Percentiles rank a stretch among this genome's conserved stretches.
Evolutionary conservation across 306 rosid genomes (phyloP).

Genomic region (Delonix regia): DNA sequence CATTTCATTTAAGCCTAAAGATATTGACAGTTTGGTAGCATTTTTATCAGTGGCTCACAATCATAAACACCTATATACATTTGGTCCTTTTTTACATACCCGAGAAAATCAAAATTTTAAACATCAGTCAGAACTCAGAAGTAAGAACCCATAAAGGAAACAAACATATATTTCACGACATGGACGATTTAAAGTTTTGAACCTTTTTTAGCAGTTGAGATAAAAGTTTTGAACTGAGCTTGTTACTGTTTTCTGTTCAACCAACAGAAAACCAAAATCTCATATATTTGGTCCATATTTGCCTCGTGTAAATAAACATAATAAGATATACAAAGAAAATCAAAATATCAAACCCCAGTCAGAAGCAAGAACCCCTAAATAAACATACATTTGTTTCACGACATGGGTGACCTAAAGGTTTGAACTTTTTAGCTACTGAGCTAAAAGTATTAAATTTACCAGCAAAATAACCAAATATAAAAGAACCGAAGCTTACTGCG

Average conservation of each 20-base stretch:
- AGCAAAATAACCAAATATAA: not conserved
- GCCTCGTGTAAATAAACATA: not conserved
- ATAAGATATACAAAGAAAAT: not conserved
- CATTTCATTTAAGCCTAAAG: not conserved
- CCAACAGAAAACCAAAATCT: not conserved
- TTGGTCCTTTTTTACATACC: not conserved
- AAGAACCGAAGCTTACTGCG: slow-evolving; percentile 55
- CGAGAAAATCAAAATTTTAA: not conserved
- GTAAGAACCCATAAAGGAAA: not conserved
- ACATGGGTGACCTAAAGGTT: slow-evolving; percentile 20
- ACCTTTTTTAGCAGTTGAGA: not conserved
- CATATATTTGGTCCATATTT: not conserved
- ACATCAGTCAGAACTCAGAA: not conserved
- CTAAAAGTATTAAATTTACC: not conserved
- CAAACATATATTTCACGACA: no score
- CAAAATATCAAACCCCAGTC: not conserved
- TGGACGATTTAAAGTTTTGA: no score
- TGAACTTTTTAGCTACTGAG: not conserved
- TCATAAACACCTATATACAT: not conserved
- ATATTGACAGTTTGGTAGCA: not conserved
- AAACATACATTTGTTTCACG: slow-evolving; percentile 1
- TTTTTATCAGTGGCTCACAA: slow-evolving; percentile 7
- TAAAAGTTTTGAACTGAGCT: no score
- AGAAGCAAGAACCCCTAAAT: not conserved
- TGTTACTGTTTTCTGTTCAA: no score